Evolutionary conservation across 305 asterid genomes (phyloP).

Genomic region (Vinca major): DNA sequence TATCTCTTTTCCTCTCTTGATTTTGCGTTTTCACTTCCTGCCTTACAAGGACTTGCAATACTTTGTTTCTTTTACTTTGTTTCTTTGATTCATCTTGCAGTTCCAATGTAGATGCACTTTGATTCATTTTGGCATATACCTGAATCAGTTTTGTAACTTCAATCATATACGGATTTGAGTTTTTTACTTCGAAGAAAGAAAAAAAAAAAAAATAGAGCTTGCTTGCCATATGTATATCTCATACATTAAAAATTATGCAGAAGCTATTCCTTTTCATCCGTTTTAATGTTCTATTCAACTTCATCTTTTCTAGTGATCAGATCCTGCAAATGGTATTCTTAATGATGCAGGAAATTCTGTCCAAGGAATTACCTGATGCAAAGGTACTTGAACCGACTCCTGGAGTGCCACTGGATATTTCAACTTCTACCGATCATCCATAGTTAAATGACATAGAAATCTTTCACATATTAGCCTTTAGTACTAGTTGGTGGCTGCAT

Average conservation of each 20-base stretch:
- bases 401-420: constrained; percentile 55
- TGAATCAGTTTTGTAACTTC: neutral
- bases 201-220: neutral
- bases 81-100: neutral
- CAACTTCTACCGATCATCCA: constrained; percentile 11
- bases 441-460: neutral
- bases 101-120: too few species aligned
- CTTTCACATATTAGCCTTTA: neutral
- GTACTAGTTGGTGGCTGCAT: neutral
- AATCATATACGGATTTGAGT: neutral
- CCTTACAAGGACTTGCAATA: neutral
- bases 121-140: too few species aligned
- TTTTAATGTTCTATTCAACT: neutral
- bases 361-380: constrained; percentile 53
- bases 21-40: neutral
- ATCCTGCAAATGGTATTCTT: neutral
- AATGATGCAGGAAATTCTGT: constrained; percentile 45
- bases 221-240: neutral
- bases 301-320: neutral
- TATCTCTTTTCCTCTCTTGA: neutral
- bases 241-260: neutral
- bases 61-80: too few species aligned
- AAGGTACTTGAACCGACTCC: constrained; percentile 57
- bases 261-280: neutral
- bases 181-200: neutral